A percentile compares a stretch with the other conserved stretches of the same genome.
phyloP scores from a whole-genome alignment of 257 asterid species.

The Avicennia marina region DNA sequence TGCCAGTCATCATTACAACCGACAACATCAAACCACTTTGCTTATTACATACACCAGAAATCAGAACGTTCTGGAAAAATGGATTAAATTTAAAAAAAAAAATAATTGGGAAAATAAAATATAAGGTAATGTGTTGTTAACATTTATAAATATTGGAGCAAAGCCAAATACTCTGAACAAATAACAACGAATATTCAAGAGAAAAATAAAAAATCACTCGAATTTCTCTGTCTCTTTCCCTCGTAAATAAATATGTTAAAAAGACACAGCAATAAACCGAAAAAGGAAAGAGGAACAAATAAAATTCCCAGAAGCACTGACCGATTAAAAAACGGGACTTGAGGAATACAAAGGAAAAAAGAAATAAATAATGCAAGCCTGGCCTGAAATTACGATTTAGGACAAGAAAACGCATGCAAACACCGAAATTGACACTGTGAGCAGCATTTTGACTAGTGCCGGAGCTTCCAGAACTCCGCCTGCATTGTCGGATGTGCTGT shows the following conservation, averaged over 20 bases:
- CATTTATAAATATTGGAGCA: not conserved
- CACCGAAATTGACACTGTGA: constrained; percentile 50
- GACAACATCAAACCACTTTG: too few species aligned
- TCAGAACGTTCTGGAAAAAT: too few species aligned
- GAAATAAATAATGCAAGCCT: constrained; percentile 22
- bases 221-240: constrained; percentile 18
- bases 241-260: constrained; percentile 16
- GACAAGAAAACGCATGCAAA: constrained; percentile 44
- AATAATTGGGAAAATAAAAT: not conserved
- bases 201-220: constrained; percentile 9
- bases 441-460: constrained; percentile 28
- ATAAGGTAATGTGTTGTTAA: not conserved
- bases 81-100: too few species aligned
- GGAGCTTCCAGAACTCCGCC: constrained; percentile 39
- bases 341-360: constrained; percentile 7
- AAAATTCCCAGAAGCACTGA: constrained; percentile 22
- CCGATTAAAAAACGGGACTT: constrained; percentile 28
- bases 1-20: constrained; percentile 18
- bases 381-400: constrained; percentile 40
- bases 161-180: not conserved
- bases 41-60: too few species aligned
- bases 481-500: constrained; percentile 53
- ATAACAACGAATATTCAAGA: not conserved
- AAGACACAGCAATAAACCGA: constrained; percentile 19
- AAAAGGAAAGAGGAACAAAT: not conserved